Evolutionary conservation across 192 early-diverging fungal species (phyloP).

Genomic region (Haplosporangium gracile): DNA sequence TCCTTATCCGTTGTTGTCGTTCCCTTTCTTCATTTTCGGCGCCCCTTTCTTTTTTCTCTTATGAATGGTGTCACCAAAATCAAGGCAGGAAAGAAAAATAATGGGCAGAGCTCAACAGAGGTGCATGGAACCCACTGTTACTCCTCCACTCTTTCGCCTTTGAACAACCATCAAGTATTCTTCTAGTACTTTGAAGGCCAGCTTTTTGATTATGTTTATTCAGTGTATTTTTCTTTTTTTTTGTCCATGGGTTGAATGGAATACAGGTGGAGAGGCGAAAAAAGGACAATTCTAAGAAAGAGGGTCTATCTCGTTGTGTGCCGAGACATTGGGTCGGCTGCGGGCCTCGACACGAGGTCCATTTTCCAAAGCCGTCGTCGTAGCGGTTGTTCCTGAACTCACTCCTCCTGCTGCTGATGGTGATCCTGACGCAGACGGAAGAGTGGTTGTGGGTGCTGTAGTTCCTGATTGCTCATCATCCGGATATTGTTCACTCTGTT

Average conservation of each 20-base stretch:
- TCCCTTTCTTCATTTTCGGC: background rate
- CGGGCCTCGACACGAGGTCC: slow-evolving; percentile 17
- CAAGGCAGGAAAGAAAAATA: background rate
- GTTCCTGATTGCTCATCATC: background rate
- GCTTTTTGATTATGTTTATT: background rate
- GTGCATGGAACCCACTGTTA: background rate
- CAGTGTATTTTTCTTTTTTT: background rate
- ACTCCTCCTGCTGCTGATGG: slow-evolving; percentile 11
- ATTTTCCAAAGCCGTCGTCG: slow-evolving; percentile 17
- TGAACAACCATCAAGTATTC: background rate
- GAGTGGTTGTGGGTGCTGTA: background rate
- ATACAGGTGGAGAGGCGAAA: background rate
- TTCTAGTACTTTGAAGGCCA: slow-evolving; percentile 3
- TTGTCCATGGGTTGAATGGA: background rate
- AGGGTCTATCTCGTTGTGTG: background rate
- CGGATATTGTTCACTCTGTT: background rate
- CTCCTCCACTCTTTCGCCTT: background rate
- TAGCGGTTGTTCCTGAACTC: background rate
- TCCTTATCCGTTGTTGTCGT: background rate
- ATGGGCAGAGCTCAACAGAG: background rate
- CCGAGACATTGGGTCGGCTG: slow-evolving; percentile 1
- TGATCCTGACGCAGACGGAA: slow-evolving; percentile 12
- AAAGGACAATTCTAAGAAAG: background rate
- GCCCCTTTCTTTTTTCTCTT: background rate
- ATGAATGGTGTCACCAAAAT: background rate